These are phyloP conservation scores for Rhodotorula babjevae DNA, from an alignment of 768 basidiomycete species.

Conservation along the genomic window DNA sequence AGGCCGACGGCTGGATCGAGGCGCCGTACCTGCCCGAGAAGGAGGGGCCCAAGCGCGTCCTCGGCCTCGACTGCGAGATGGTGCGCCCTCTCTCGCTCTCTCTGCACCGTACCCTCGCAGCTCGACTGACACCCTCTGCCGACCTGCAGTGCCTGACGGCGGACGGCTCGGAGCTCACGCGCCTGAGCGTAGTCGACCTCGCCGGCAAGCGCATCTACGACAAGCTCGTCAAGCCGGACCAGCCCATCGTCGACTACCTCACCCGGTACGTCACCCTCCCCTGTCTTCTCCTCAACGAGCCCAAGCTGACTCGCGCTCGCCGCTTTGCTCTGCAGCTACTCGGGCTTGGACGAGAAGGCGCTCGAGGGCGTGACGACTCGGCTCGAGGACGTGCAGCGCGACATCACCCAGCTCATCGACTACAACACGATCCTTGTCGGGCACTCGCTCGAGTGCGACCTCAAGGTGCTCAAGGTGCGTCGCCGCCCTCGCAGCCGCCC, in stretches of 20 bases:
- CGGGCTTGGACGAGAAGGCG: constrained; percentile 77
- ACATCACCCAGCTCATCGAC: constrained; percentile 53
- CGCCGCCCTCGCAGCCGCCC: not conserved
- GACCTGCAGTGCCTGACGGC: constrained; percentile 72
- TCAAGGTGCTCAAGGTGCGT: constrained; percentile 66
- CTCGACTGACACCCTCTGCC: not conserved
- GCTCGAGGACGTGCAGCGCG: constrained; percentile 70
- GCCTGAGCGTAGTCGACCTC: constrained; percentile 78
- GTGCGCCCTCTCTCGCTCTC: constrained; percentile 50
- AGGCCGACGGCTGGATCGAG: constrained; percentile 68
- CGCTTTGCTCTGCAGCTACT: constrained; percentile 72
- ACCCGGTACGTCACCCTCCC: constrained; percentile 62
- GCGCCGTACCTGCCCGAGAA: constrained; percentile 55
- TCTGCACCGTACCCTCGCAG: no score
- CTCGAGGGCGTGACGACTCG: constrained; percentile 70
- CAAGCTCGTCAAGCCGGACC: constrained; percentile 78
- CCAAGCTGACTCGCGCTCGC: not conserved
- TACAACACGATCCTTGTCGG: constrained; percentile 72
- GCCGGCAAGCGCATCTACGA: constrained; percentile 75
- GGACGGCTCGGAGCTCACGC: constrained; percentile 80
- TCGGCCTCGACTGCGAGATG: constrained; percentile 97
- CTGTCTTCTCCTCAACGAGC: no score
- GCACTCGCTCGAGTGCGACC: constrained; percentile 91
- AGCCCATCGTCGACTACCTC: constrained; percentile 83
- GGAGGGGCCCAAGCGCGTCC: constrained; percentile 50